Evolutionary conservation across 139 green algal species (phyloP).

Genomic region (Choricystis sp.): DNA sequence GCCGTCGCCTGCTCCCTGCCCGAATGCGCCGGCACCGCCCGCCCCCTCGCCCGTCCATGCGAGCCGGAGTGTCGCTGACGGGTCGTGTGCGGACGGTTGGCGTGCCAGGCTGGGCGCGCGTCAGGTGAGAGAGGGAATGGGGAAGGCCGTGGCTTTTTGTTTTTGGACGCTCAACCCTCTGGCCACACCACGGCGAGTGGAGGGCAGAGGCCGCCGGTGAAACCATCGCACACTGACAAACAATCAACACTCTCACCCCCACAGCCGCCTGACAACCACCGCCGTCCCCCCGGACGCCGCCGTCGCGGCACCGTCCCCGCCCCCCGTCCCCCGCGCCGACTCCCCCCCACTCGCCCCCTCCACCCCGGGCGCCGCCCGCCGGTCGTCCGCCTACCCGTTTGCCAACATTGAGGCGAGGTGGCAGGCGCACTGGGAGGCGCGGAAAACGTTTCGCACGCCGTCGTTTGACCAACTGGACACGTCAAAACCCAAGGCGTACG

Average conservation of each 20-base stretch:
- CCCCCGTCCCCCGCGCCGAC: conserved; percentile 1
- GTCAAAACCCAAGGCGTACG: conserved; percentile 94
- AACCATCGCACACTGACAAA: not conserved
- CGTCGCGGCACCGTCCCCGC: not conserved
- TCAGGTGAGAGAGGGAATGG: too few species aligned
- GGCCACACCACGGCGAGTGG: too few species aligned
- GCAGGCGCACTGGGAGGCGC: conserved; percentile 74
- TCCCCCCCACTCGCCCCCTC: not conserved
- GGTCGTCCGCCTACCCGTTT: conserved; percentile 62
- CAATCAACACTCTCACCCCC: not conserved
- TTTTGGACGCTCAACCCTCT: too few species aligned
- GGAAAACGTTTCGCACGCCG: conserved; percentile 87
- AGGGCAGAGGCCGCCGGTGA: too few species aligned
- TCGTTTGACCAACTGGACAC: conserved; percentile 70
- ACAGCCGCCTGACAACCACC: not conserved
- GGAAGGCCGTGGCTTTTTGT: too few species aligned
- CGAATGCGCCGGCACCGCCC: too few species aligned
- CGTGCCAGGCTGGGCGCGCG: too few species aligned
- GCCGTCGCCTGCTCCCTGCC: too few species aligned
- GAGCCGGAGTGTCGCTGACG: too few species aligned
- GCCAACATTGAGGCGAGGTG: conserved; percentile 81
- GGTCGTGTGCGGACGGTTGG: too few species aligned
- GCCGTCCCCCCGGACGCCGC: not conserved
- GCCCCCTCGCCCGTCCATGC: too few species aligned
- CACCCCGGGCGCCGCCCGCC: not conserved